A percentile compares a stretch with the other conserved stretches of the same genome.
Conservation (phyloP, 345 rosid species). For the Psidium guajava region DNA sequence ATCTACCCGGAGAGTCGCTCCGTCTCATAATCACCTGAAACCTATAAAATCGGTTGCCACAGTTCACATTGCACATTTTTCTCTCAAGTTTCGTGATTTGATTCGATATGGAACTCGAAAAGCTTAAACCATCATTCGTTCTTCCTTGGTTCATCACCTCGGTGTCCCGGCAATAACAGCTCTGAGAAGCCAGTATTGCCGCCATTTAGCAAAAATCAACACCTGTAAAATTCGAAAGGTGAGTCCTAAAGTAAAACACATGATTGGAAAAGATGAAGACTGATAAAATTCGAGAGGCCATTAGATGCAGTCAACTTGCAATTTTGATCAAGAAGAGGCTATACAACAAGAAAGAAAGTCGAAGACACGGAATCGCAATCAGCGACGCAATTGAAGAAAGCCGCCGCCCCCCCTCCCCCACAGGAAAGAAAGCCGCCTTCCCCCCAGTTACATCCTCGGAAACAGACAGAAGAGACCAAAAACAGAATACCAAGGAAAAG, state of each 20-base stretch:
- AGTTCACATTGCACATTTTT: conserved; percentile 4
- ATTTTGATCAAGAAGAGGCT: not conserved
- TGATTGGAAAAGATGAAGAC: not conserved
- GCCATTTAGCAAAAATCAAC: conserved; percentile 26
- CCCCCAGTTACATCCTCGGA: not conserved
- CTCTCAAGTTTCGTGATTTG: conserved; percentile 24
- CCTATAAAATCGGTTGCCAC: conserved; percentile 8
- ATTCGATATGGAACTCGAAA: conserved; percentile 33
- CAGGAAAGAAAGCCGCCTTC: not conserved
- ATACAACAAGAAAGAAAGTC: not conserved
- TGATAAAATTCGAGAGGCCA: not conserved
- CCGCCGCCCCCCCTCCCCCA: not conserved
- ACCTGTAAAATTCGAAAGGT: not conserved
- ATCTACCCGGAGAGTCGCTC: conserved; percentile 36
- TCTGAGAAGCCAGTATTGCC: conserved; percentile 65
- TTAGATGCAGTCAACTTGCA: not conserved
- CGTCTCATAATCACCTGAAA: conserved; percentile 50
- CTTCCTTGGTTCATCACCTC: conserved; percentile 29
- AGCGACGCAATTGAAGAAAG: not conserved
- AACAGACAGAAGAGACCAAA: not conserved
- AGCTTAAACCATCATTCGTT: conserved; percentile 30
- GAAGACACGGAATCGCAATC: not conserved
- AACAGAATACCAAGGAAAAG: not conserved
- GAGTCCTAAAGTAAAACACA: not conserved
- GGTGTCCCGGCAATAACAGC: conserved; percentile 34